These are phyloP conservation scores for Teratosphaeriaceae sp. DNA, from an alignment of 2,329 filamentous ascomycete genomes.

Conservation along the genomic window DNA sequence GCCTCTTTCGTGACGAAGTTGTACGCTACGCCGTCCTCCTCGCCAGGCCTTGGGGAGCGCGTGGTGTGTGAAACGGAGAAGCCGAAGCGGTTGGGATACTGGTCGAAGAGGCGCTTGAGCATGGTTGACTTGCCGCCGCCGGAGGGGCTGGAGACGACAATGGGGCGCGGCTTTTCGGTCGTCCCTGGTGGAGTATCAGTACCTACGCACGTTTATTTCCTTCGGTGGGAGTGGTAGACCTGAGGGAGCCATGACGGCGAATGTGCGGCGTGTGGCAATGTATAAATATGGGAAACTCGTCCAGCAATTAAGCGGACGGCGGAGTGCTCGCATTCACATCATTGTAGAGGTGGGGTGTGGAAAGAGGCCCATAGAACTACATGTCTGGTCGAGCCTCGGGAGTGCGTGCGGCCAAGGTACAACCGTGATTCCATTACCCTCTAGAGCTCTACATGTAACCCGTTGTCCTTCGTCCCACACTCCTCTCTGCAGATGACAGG, in stretches of 20 bases:
- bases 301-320: conserved; percentile 17
- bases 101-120: conserved; percentile 62
- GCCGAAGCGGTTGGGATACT: conserved; percentile 60
- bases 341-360: not conserved
- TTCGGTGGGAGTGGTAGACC: not conserved
- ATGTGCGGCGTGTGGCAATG: not conserved
- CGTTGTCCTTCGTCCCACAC: too few relatives aligned
- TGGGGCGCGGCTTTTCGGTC: conserved; percentile 42
- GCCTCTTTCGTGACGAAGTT: conserved; percentile 62
- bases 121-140: conserved; percentile 79
- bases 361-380: not conserved
- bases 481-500: too few relatives aligned
- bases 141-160: conserved; percentile 74
- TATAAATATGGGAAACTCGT: conserved; percentile 5
- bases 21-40: conserved; percentile 73
- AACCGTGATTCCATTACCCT: too few relatives aligned
- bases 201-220: not conserved
- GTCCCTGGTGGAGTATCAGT: not conserved
- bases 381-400: not conserved
- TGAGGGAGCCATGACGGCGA: conserved; percentile 7
- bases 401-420: too few relatives aligned
- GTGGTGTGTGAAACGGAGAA: conserved; percentile 65
- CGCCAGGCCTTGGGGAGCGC: conserved; percentile 65
- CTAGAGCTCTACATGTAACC: too few relatives aligned
- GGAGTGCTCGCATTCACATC: not conserved